A percentile compares a stretch with the other conserved stretches of the same genome.
phyloP scores from a whole-genome alignment of 305 asterid species.

The Fraxinus albicans region DNA sequence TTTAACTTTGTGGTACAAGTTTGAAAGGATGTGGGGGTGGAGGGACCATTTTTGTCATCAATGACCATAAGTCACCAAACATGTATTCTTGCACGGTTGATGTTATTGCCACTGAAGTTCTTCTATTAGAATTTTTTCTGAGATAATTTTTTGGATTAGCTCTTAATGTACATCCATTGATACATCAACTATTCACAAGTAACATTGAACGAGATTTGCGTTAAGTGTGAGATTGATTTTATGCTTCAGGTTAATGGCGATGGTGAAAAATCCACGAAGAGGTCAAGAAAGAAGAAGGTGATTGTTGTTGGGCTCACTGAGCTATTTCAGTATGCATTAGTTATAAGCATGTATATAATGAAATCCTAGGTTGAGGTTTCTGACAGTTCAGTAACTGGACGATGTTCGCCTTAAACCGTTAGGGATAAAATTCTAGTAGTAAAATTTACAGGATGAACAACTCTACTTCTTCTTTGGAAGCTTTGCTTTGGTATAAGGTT shows the following conservation, averaged over 20 bases:
- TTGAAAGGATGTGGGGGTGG: background rate
- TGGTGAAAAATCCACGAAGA: constrained; percentile 49
- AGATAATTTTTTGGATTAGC: background rate
- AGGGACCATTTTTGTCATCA: constrained; percentile 31
- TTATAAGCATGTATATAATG: background rate
- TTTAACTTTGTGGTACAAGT: constrained; percentile 22
- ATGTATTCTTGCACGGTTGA: background rate
- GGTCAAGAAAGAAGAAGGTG: constrained; percentile 83
- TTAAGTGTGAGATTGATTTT: constrained; percentile 14
- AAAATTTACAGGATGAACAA: background rate
- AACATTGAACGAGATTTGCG: constrained; percentile 2
- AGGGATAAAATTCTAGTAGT: background rate
- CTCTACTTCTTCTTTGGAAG: background rate
- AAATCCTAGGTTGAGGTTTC: background rate
- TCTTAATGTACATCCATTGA: background rate
- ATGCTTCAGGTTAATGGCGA: constrained; percentile 42
- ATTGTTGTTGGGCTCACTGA: background rate
- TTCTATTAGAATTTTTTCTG: background rate
- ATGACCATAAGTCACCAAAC: background rate
- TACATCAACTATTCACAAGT: background rate
- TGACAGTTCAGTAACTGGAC: background rate
- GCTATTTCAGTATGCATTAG: background rate
- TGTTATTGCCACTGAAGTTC: background rate
- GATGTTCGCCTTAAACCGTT: background rate
- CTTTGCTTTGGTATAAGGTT: background rate